Percentiles rank a stretch among this genome's conserved stretches.
Evolutionary conservation across 176 grass and related monocot species (phyloP).

Genomic region (Leersia perrieri): DNA sequence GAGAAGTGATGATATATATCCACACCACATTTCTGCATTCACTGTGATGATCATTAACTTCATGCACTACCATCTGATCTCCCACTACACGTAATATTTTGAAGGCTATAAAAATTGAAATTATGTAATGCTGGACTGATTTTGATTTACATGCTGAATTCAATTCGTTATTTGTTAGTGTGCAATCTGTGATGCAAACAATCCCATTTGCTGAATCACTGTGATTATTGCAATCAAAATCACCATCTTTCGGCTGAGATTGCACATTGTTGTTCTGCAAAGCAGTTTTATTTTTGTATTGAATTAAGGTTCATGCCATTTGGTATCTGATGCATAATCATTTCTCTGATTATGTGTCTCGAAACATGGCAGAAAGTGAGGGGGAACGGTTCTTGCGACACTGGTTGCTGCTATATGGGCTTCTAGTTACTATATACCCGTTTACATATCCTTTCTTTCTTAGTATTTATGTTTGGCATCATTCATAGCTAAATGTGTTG

Average conservation of each 20-base stretch:
- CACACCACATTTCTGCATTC: slow-evolving; percentile 44
- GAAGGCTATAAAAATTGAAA: neutral
- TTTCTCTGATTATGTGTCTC: slow-evolving; percentile 43
- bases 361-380: slow-evolving; percentile 41
- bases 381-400: slow-evolving; percentile 40
- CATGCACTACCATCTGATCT: slow-evolving; percentile 74
- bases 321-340: slow-evolving; percentile 41
- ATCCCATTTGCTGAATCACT: slow-evolving; percentile 40
- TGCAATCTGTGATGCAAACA: slow-evolving; percentile 55
- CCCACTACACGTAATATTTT: neutral
- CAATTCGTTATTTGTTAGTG: neutral
- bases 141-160: no score
- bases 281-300: neutral
- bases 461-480: neutral
- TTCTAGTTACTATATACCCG: slow-evolving; percentile 42
- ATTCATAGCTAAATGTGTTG: neutral
- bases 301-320: slow-evolving; percentile 3
- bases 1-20: slow-evolving; percentile 54
- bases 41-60: slow-evolving; percentile 39
- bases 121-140: neutral
- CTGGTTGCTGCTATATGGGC: slow-evolving; percentile 34
- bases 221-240: slow-evolving; percentile 49
- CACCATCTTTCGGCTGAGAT: slow-evolving; percentile 72
- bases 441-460: slow-evolving; percentile 6
- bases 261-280: neutral